Evolutionary conservation across 1,284 basidiomycete genomes (phyloP).

Genomic region (Abortiporus biennis): DNA sequence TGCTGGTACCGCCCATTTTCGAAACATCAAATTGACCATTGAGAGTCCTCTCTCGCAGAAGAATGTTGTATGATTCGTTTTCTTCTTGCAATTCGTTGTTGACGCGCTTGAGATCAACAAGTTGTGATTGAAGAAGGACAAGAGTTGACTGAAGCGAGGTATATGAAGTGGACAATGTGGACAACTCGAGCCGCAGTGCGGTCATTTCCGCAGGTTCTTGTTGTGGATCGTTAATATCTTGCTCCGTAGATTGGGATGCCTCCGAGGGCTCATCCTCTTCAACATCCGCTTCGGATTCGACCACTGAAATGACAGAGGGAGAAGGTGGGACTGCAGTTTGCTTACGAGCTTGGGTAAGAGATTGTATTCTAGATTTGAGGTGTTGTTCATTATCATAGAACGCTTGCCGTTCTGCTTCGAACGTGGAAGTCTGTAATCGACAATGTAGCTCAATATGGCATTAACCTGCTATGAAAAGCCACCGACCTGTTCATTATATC

Average conservation of each 20-base stretch:
- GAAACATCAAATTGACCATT: conserved; percentile 78
- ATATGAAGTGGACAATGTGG: conserved; percentile 76
- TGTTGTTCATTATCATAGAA: conserved; percentile 86
- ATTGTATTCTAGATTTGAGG: conserved; percentile 80
- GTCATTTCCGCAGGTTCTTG: conserved; percentile 81
- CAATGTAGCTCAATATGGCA: conserved; percentile 4
- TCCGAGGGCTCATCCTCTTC: conserved; percentile 24
- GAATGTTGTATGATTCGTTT: conserved; percentile 91
- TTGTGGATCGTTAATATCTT: conserved; percentile 53
- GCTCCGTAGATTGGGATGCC: conserved; percentile 21
- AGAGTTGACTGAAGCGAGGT: conserved; percentile 73
- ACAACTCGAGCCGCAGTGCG: conserved; percentile 68
- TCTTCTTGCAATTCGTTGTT: conserved; percentile 84
- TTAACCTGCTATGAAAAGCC: no score
- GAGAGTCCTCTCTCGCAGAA: conserved; percentile 83
- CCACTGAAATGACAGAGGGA: conserved; percentile 22
- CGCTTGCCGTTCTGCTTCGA: conserved; percentile 79
- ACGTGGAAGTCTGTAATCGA: conserved; percentile 55
- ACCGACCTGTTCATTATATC: conserved; percentile 77
- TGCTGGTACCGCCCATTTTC: conserved; percentile 51
- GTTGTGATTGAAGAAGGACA: conserved; percentile 67
- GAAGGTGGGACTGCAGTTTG: conserved; percentile 30
- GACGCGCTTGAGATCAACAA: conserved; percentile 73
- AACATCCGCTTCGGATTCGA: conserved; percentile 32
- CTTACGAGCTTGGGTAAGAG: conserved; percentile 61